These are phyloP conservation scores for Thielaviopsis euricoi DNA, from an alignment of 2,329 filamentous ascomycete genomes.

Conservation along the genomic window DNA sequence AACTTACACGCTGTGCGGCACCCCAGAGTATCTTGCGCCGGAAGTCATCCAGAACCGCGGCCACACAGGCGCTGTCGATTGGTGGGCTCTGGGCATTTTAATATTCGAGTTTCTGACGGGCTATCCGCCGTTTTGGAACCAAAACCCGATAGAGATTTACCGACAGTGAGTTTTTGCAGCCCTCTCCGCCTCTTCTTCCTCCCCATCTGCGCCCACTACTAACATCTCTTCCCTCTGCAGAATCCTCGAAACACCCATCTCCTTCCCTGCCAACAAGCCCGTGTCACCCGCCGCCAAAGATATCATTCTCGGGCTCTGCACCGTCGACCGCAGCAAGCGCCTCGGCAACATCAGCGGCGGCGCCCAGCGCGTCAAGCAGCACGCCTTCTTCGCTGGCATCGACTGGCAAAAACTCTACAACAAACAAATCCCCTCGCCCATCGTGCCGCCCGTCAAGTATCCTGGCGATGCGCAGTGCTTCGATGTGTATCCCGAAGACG, in stretches of 20 bases:
- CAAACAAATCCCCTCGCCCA: constrained; percentile 49
- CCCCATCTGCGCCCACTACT: not conserved
- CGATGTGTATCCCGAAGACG: constrained; percentile 67
- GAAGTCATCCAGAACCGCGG: constrained; percentile 76
- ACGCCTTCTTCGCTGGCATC: constrained; percentile 58
- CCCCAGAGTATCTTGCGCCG: constrained; percentile 68
- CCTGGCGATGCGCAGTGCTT: constrained; percentile 67
- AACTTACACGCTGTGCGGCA: constrained; percentile 72
- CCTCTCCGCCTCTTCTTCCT: not conserved
- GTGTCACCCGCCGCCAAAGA: constrained; percentile 56
- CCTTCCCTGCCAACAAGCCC: constrained; percentile 50
- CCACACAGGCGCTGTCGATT: constrained; percentile 61
- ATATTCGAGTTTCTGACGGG: constrained; percentile 76
- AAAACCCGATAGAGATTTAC: constrained; percentile 76
- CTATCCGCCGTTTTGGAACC: constrained; percentile 75
- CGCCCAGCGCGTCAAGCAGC: constrained; percentile 52
- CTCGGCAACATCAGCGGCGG: constrained; percentile 67
- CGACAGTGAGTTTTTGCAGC: constrained; percentile 39
- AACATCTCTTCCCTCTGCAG: constrained; percentile 28
- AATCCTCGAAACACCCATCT: constrained; percentile 63
- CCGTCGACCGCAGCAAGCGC: constrained; percentile 59
- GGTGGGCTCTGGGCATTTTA: constrained; percentile 74
- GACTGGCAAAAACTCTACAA: constrained; percentile 59
- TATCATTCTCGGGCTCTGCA: constrained; percentile 61
- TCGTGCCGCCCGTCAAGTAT: constrained; percentile 56